Conservation (phyloP, 495 filamentous ascomycete species). For the Hypoxylon cercidicola region DNA sequence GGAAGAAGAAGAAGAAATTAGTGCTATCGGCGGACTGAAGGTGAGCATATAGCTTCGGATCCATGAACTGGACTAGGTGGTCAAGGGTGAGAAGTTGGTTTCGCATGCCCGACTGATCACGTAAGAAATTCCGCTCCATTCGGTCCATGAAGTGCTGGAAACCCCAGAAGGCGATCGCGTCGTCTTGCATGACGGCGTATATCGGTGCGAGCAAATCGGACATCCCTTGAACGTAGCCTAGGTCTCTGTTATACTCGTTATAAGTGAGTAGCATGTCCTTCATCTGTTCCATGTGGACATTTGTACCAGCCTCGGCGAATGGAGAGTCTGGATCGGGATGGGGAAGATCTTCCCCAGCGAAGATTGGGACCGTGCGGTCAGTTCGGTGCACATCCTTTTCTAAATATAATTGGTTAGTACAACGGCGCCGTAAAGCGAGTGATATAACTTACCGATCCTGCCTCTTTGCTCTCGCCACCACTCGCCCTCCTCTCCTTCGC, state of each 20-base stretch:
- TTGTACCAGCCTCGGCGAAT: constrained; percentile 89
- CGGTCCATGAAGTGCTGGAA: constrained; percentile 97
- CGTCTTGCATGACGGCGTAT: constrained; percentile 96
- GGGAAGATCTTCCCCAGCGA: constrained; percentile 96
- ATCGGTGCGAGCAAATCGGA: constrained; percentile 95
- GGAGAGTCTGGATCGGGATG: constrained; percentile 97
- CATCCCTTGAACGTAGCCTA: constrained; percentile 99
- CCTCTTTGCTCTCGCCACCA: constrained; percentile 96
- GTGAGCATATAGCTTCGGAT: constrained; percentile 91
- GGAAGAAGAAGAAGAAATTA: constrained; percentile 99
- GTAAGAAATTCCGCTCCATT: constrained; percentile 97
- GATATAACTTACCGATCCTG: constrained; percentile 79
- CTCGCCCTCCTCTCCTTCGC: constrained; percentile 79
- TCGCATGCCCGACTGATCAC: constrained; percentile 96
- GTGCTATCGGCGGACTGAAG: constrained; percentile 90
- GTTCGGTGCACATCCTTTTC: constrained; percentile 99
- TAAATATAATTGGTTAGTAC: constrained; percentile 58
- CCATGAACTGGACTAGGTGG: constrained; percentile 94
- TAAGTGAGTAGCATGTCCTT: constrained; percentile 99
- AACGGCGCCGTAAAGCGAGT: background rate
- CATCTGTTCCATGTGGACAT: constrained; percentile 97
- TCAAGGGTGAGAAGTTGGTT: constrained; percentile 89
- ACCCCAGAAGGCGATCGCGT: constrained; percentile 95
- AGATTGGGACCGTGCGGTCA: constrained; percentile 90
- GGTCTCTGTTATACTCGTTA: constrained; percentile 92